Evolutionary conservation across 2,329 filamentous ascomycete species (phyloP).

Genomic region (Microsporum audouinii): DNA sequence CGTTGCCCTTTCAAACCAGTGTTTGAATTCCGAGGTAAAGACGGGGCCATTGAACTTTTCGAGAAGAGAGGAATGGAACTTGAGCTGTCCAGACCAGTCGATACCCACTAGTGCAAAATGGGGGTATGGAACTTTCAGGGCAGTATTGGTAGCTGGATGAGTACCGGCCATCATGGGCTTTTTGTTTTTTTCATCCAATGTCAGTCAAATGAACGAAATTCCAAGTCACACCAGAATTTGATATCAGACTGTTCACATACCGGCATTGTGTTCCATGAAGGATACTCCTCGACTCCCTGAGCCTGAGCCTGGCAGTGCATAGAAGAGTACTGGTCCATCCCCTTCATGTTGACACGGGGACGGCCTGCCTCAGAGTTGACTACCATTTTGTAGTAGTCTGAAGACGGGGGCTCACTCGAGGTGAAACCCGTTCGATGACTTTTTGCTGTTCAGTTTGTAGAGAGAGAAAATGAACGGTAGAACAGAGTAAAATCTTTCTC

Average conservation of each 20-base stretch:
- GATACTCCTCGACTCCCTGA: conserved; percentile 1
- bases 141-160: not conserved
- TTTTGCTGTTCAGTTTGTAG: not conserved
- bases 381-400: not conserved
- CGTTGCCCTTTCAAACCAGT: conserved; percentile 8
- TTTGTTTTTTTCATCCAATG: not conserved
- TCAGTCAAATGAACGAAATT: not conserved
- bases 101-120: conserved; percentile 12
- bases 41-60: conserved; percentile 8
- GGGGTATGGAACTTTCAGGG: conserved; percentile 6
- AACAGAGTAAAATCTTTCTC: not conserved
- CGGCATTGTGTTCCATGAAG: conserved; percentile 7
- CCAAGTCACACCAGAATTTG: not conserved
- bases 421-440: not conserved
- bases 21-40: conserved; percentile 10
- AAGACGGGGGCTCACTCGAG: not conserved
- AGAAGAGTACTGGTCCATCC: not conserved
- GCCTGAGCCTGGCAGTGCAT: not conserved
- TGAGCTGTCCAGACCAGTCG: conserved; percentile 11
- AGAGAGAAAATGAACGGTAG: not conserved
- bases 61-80: conserved; percentile 11
- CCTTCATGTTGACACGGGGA: conserved; percentile 1
- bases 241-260: conserved; percentile 6
- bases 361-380: conserved; percentile 2
- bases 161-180: conserved; percentile 2